phyloP scores from a whole-genome alignment of 805 yeast species.

The Candida vartiovaarae region DNA sequence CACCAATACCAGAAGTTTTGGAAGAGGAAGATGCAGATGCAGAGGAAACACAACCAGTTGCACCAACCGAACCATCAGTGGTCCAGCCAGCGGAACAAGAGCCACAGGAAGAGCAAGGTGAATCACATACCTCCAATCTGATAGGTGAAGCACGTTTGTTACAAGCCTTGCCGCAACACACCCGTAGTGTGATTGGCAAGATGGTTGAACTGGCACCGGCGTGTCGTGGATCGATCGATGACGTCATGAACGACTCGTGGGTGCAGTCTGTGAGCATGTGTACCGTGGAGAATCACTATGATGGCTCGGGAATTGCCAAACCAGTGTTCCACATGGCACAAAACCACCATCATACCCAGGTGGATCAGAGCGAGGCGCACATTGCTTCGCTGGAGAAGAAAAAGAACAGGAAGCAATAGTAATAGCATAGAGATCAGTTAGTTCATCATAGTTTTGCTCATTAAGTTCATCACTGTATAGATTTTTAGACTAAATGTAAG shows the following conservation, averaged over 20 bases:
- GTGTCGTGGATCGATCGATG: conserved; percentile 74
- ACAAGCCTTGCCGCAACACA: conserved; percentile 63
- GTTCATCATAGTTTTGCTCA: too few species aligned
- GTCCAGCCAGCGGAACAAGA: conserved; percentile 24
- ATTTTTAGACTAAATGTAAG: too few species aligned
- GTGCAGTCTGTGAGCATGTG: conserved; percentile 61
- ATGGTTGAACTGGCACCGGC: conserved; percentile 88
- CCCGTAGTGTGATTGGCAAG: conserved; percentile 57
- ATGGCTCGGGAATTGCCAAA: conserved; percentile 29
- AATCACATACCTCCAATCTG: conserved; percentile 53
- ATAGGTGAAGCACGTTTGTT: conserved; percentile 68
- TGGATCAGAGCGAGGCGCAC: conserved; percentile 91
- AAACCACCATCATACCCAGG: conserved; percentile 79
- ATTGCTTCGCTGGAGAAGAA: conserved; percentile 88
- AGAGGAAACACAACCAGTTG: background rate
- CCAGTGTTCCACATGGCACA: conserved; percentile 35
- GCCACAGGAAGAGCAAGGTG: background rate
- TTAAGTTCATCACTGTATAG: too few species aligned
- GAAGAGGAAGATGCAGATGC: background rate
- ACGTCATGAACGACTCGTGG: conserved; percentile 71
- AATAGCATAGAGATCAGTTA: background rate
- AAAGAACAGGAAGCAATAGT: conserved; percentile 34
- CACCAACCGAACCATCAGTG: background rate
- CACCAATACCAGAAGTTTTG: background rate
- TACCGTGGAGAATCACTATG: conserved; percentile 40